Conservation (phyloP, 2,329 filamentous ascomycete genomes). For the Aotearoamyces nothofagi region DNA sequence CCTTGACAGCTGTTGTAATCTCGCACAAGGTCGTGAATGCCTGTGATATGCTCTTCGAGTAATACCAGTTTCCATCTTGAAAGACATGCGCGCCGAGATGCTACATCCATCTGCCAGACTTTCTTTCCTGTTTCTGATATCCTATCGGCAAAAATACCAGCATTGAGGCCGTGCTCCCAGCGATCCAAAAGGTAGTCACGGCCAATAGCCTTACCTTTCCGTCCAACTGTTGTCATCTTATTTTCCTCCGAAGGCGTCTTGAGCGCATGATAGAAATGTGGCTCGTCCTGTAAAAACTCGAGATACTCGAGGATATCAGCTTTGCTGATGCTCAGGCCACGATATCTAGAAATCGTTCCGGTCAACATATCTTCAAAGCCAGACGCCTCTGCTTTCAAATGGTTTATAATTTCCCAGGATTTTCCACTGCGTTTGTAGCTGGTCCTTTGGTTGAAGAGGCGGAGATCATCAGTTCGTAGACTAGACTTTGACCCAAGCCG, state of each 20-base stretch:
- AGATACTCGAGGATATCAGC: conserved; percentile 25
- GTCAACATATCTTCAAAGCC: too few relatives aligned
- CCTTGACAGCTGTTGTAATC: conserved; percentile 27
- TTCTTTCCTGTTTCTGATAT: conserved; percentile 14
- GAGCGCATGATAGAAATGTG: conserved; percentile 40
- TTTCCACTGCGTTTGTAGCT: too few relatives aligned
- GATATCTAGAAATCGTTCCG: conserved; percentile 9
- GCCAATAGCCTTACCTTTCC: conserved; percentile 26
- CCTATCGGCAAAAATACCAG: conserved; percentile 26
- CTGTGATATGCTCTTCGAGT: conserved; percentile 31
- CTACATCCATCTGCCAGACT: conserved; percentile 37
- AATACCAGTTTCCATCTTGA: conserved; percentile 29
- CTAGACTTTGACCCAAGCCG: conserved; percentile 48
- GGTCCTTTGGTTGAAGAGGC: too few relatives aligned
- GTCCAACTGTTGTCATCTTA: conserved; percentile 31
- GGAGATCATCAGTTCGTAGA: too few relatives aligned
- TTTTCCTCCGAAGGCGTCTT: conserved; percentile 27
- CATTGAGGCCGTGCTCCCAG: conserved; percentile 33
- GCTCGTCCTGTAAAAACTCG: conserved; percentile 35
- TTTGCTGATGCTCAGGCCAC: conserved; percentile 5
- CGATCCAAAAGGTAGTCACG: conserved; percentile 33
- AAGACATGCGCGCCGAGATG: conserved; percentile 22
- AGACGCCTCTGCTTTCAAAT: too few relatives aligned
- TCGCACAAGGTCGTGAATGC: conserved; percentile 23
- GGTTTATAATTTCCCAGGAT: too few relatives aligned